Evolutionary conservation across 2,329 filamentous ascomycete genomes (phyloP).

Genomic region (Rutstroemia sp.): DNA sequence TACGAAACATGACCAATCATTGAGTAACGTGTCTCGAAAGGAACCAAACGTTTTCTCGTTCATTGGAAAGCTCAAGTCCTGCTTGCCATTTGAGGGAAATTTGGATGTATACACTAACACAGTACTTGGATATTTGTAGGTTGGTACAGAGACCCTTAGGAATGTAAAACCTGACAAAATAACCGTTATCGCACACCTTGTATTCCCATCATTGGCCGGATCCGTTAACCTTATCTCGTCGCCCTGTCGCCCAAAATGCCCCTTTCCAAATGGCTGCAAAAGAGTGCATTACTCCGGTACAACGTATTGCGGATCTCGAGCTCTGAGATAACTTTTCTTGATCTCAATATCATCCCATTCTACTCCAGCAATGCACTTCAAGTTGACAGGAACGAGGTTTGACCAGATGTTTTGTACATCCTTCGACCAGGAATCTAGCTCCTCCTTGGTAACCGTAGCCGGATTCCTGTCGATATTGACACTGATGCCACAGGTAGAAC

Average conservation of each 20-base stretch:
- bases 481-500: conserved; percentile 10
- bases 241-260: background rate
- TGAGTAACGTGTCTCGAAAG: background rate
- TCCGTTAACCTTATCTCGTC: background rate
- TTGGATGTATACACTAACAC: no score
- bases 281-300: conserved; percentile 3
- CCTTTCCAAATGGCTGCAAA: background rate
- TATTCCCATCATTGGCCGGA: background rate
- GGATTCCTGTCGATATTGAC: background rate
- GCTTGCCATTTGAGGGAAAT: no score
- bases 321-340: conserved; percentile 4
- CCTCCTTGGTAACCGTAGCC: background rate
- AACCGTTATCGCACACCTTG: background rate
- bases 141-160: background rate
- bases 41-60: background rate
- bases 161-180: background rate
- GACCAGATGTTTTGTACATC: conserved; percentile 5
- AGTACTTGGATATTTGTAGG: background rate
- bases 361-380: conserved; percentile 12
- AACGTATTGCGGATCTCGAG: conserved; percentile 8
- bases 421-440: background rate
- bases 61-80: no score
- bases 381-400: conserved; percentile 9
- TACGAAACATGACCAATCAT: background rate
- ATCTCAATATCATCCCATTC: conserved; percentile 12